Base-by-base conservation (phyloP, 139 green algal species). In the Ulvella scutata region DNA sequence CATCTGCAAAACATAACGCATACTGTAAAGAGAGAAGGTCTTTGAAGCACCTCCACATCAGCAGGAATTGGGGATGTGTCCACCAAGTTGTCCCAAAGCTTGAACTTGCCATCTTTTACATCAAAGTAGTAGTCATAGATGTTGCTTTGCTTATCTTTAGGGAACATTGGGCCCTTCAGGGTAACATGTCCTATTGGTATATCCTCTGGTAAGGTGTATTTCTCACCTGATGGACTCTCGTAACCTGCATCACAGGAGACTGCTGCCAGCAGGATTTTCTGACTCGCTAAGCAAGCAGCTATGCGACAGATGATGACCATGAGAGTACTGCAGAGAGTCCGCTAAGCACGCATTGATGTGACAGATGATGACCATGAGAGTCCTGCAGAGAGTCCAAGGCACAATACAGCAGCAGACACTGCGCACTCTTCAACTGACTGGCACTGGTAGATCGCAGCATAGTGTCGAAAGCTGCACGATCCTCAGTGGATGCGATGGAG, bases 151-250 rank as follows among this genome's bases (percentile, higher is more conserved):
- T 78, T 62, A 20, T 75, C 62, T 21, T 79, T 72, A 13, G 85
- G 83, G 34, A 86, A 81, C 78, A 88, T 80, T 9, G 77, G 75
- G 9, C 43, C 39, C 43, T 61, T 39, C 26, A 84, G 43, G 28
- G 79, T 76, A 17, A 77, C 38, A 43, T 86, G 82, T 26, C 81
- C 78, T 34, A 38, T 44, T 2, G 87, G 86, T 35, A 90, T 81
- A 75, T 81, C 38, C 72, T 72, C 38, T 76, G 38, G 38, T 40
- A n/a, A n/a, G 33, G 29, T 72, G 4, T 75, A 86, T 77, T 10
- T 80, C 35, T 88, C 83, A 0, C 84, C 82, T 9, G 78, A 83
- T 0, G 82, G 82, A 29, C 80, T 72, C 7, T 9, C 4, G 61
- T 88, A 90, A 4, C 74, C 73, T 2, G 73, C 37, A 67, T 10